These are phyloP conservation scores for Globisporangium acanthophoron DNA, from an alignment of 352 stramenopile species.

Conservation along the genomic window DNA sequence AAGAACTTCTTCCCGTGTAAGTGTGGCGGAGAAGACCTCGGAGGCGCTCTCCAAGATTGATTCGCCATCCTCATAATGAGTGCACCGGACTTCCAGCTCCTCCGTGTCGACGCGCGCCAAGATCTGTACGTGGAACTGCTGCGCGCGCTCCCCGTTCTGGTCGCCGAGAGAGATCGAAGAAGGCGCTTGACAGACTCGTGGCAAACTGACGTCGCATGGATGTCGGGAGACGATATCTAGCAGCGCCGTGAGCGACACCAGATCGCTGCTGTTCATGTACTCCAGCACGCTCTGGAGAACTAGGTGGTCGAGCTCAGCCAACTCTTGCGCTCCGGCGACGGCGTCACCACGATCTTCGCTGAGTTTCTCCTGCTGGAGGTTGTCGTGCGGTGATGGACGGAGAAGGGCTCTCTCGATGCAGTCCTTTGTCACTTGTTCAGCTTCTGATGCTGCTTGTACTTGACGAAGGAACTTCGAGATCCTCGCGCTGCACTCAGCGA, in stretches of 20 bases:
- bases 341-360: too few species aligned
- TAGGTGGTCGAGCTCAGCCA: background rate
- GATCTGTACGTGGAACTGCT: slow-evolving; percentile 1
- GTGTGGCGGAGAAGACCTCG: slow-evolving; percentile 1
- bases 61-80: background rate
- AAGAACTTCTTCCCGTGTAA: background rate
- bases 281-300: slow-evolving; percentile 5
- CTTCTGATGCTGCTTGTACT: background rate
- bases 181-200: background rate
- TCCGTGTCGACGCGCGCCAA: background rate
- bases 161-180: too few species aligned
- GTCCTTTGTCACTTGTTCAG: background rate
- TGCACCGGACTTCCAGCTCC: slow-evolving; percentile 3
- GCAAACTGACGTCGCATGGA: background rate
- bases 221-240: background rate
- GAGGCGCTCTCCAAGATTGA: background rate
- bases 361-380: background rate
- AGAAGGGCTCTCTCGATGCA: background rate
- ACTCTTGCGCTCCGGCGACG: background rate
- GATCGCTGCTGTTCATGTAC: slow-evolving; percentile 3
- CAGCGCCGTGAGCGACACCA: background rate
- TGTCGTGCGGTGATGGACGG: background rate
- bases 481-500: background rate
- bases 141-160: background rate
- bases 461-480: background rate